Conservation (phyloP, 768 basidiomycete species). For the Termitomyces sp. region DNA sequence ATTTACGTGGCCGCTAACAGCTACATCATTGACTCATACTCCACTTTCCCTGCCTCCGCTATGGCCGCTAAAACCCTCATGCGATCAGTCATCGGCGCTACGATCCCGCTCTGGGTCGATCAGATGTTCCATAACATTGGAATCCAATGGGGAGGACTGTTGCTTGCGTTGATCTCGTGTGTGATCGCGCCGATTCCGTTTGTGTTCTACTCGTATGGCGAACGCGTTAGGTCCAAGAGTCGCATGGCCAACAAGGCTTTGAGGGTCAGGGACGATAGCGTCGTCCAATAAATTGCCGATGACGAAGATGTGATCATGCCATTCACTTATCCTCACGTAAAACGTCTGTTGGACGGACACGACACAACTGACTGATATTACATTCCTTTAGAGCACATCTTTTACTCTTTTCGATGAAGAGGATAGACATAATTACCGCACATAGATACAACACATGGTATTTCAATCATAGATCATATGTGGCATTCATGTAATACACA, state of each 20-base stretch:
- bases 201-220: conserved; percentile 34
- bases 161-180: conserved; percentile 27
- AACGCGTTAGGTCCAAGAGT: conserved; percentile 27
- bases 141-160: conserved; percentile 32
- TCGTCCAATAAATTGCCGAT: background rate
- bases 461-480: background rate
- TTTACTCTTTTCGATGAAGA: too few species aligned
- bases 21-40: conserved; percentile 40
- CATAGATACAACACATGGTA: background rate
- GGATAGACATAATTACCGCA: background rate
- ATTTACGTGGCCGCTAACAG: conserved; percentile 38
- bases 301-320: background rate
- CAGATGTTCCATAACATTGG: conserved; percentile 38
- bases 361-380: background rate
- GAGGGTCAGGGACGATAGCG: background rate
- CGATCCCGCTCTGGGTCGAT: conserved; percentile 32
- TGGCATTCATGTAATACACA: background rate
- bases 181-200: conserved; percentile 33
- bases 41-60: conserved; percentile 35
- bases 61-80: conserved; percentile 40
- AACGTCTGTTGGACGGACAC: background rate
- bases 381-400: background rate
- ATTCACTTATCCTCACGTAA: background rate
- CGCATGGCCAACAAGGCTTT: conserved; percentile 5
- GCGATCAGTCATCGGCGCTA: conserved; percentile 31